Evolutionary conservation across 1,139 yeast species (phyloP), one percentile per base, ranked within the genome.

Genomic region (Geotrichum siamense): DNA sequence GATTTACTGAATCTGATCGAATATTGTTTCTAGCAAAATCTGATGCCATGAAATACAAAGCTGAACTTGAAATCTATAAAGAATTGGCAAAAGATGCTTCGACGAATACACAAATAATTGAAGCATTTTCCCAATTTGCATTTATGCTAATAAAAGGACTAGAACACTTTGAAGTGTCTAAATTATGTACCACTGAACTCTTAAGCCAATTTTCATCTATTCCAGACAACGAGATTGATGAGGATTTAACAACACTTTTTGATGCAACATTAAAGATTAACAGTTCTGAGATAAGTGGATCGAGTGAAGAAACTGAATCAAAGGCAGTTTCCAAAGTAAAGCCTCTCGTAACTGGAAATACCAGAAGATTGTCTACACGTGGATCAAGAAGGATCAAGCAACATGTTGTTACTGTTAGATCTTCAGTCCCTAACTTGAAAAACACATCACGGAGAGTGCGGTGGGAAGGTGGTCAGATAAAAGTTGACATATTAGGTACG

Each of bases 401-500:
- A 13, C 41, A 38, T 15, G 39, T 41, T 5, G 47, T 55, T 6
- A 12, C 15, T 12, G 43, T 49, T 6, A 49, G 51, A 3, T 54
- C 58, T 0, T 57, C 58, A 2, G 42, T 45, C 10, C 41, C 38
- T 3, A 47, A 49, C 9, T 36, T 39, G 26, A 47, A 52, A n/a
- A 53, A 51, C 33, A 48, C 57, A 3, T 40, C 53, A 3, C 56
- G 55, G 36, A 45, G 59, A 22, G 59, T 57, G 2, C 39, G 59
- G 41, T 57, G 61, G 61, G 58, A 55, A 29, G 54, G 45, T 28
- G 38, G 37, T 23, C 38, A 42, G 13, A 22, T 41, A 16, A 12
- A 22, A 6, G 29, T 36, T 16, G 41, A 42, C 17, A n/a, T n/a
- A n/a, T 28, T 6, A 28, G 15, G 15, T 8, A 15, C 9, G 9